Percentiles rank a stretch among this genome's conserved stretches.
phyloP scores from a whole-genome alignment of 495 filamentous ascomycete genomes.

The Emericellopsis terricola region DNA sequence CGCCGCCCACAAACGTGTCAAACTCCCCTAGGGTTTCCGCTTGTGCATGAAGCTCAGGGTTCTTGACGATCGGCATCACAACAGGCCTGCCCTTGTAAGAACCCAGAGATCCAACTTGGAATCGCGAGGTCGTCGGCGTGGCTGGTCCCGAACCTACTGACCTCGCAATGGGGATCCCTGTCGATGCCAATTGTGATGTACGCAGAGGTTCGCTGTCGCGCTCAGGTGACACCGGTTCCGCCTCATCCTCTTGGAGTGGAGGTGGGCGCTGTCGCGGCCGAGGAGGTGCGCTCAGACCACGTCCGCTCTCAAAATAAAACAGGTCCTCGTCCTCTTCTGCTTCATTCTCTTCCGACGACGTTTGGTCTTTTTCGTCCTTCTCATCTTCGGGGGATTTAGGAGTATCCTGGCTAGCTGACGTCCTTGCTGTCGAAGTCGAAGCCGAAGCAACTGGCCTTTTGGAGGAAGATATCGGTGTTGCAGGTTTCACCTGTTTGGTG shows the following conservation, averaged over 20 bases:
- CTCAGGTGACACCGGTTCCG: not conserved
- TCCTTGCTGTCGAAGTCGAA: slow-evolving; percentile 1
- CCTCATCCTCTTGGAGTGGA: slow-evolving; percentile 7
- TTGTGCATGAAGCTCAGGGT: slow-evolving; percentile 22
- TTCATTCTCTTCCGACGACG: slow-evolving; percentile 1
- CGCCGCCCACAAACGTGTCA: slow-evolving; percentile 22
- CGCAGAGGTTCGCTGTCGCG: slow-evolving; percentile 2
- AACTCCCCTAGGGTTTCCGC: slow-evolving; percentile 27
- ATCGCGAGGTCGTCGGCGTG: slow-evolving; percentile 5
- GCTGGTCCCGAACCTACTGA: slow-evolving; percentile 7
- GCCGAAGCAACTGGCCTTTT: too few relatives aligned
- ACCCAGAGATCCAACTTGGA: slow-evolving; percentile 11
- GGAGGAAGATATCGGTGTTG: too few relatives aligned
- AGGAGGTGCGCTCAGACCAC: not conserved
- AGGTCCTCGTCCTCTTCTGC: slow-evolving; percentile 8
- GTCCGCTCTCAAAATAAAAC: slow-evolving; percentile 12
- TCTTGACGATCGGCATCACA: slow-evolving; percentile 16
- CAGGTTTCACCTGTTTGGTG: too few relatives aligned
- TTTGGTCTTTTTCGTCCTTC: not conserved
- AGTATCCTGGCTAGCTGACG: not conserved
- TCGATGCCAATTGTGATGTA: slow-evolving; percentile 2
- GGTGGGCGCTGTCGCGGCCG: slow-evolving; percentile 1
- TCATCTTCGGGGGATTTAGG: not conserved
- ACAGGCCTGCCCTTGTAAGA: slow-evolving; percentile 25
- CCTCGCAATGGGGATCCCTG: slow-evolving; percentile 8